Evolutionary conservation across 371 early-diverging fungal species (phyloP).

Genomic region (Mucor sp.): DNA sequence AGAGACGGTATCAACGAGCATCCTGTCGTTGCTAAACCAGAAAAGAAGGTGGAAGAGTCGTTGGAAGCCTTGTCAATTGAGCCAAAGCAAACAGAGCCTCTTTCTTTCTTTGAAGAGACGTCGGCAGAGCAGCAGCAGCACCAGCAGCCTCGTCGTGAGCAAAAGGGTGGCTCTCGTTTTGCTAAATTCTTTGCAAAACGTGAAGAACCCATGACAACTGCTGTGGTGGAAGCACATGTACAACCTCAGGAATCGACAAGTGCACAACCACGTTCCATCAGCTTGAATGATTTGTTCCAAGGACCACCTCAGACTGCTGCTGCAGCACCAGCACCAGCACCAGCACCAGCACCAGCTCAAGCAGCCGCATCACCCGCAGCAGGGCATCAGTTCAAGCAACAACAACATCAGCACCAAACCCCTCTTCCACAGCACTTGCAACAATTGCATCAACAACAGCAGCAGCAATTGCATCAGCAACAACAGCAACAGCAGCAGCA

Average conservation of each 20-base stretch:
- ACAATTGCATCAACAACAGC: neutral
- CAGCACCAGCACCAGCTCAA: neutral
- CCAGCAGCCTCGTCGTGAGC: slow-evolving; percentile 30
- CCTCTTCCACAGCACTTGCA: neutral
- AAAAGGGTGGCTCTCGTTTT: slow-evolving; percentile 58
- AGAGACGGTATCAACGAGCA: slow-evolving; percentile 37
- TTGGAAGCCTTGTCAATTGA: slow-evolving; percentile 6
- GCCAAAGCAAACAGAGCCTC: neutral
- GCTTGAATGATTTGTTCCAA: slow-evolving; percentile 58
- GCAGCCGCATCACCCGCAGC: neutral
- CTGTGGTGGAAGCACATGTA: neutral
- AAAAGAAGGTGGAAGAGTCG: slow-evolving; percentile 4
- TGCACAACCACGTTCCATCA: slow-evolving; percentile 37
- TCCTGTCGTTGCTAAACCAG: neutral
- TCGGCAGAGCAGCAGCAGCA: slow-evolving; percentile 1
- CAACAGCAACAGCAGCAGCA: slow-evolving; percentile 2
- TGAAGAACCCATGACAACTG: slow-evolving; percentile 31
- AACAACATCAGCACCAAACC: neutral
- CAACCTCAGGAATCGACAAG: neutral
- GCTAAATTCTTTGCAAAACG: slow-evolving; percentile 63
- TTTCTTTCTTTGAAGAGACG: slow-evolving; percentile 20
- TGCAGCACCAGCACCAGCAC: neutral
- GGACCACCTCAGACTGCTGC: slow-evolving; percentile 16
- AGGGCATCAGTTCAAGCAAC: neutral
- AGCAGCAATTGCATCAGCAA: neutral